Percentiles rank a stretch among this genome's conserved stretches.
Conservation (phyloP, 164 flowering plant species). For the Taxillus chinensis region DNA sequence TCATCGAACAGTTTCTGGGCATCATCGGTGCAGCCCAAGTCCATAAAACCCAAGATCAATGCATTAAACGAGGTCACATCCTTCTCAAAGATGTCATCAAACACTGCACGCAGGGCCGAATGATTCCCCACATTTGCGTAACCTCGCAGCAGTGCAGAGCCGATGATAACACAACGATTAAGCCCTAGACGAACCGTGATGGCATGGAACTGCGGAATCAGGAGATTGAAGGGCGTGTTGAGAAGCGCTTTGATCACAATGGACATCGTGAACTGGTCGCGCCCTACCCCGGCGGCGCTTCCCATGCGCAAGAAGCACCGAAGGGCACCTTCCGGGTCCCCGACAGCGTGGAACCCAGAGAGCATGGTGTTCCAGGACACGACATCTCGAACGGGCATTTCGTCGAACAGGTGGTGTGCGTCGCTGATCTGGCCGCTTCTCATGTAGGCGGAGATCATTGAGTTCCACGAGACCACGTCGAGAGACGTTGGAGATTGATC, state of each 20-base stretch:
- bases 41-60: constrained; percentile 42
- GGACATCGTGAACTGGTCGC: constrained; percentile 41
- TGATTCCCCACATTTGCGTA: constrained; percentile 27
- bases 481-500: constrained; percentile 24
- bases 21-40: constrained; percentile 24
- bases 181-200: constrained; percentile 24
- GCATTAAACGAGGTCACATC: constrained; percentile 42
- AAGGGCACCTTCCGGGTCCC: constrained; percentile 15
- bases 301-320: constrained; percentile 27
- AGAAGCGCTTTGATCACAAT: constrained; percentile 23
- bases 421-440: constrained; percentile 10
- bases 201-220: constrained; percentile 54
- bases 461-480: constrained; percentile 38
- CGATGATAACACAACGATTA: constrained; percentile 26
- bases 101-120: constrained; percentile 20
- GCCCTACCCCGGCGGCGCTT: constrained; percentile 20
- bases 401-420: constrained; percentile 47
- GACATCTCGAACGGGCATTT: constrained; percentile 50
- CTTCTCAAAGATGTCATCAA: constrained; percentile 35
- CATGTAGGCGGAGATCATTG: constrained; percentile 24
- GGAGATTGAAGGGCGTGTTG: constrained; percentile 14
- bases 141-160: constrained; percentile 47
- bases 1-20: constrained; percentile 27
- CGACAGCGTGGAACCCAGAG: constrained; percentile 27
- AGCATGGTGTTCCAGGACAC: constrained; percentile 57